Conservation (phyloP, 768 basidiomycete genomes). For the Lactarius psammicola region DNA sequence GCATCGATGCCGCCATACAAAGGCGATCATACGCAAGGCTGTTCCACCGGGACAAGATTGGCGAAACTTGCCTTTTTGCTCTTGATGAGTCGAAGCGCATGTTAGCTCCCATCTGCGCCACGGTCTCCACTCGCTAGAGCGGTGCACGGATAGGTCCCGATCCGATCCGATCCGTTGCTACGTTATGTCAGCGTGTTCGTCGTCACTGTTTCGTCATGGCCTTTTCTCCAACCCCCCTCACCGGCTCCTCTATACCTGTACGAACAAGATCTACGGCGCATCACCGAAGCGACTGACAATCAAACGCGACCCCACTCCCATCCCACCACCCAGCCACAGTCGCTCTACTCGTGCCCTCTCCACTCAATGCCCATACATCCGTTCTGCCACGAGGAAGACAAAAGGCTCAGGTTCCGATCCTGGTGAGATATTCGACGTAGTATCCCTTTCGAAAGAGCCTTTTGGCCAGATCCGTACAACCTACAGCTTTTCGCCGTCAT, state of each 20-base stretch:
- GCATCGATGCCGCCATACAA: too few relatives aligned
- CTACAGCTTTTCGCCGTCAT: slow-evolving; percentile 66
- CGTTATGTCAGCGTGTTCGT: slow-evolving; percentile 11
- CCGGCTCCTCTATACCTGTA: slow-evolving; percentile 41
- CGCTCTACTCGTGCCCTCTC: slow-evolving; percentile 66
- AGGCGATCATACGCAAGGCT: too few relatives aligned
- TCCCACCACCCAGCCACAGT: slow-evolving; percentile 61
- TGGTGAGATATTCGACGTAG: slow-evolving; percentile 51
- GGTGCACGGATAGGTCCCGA: too few relatives aligned
- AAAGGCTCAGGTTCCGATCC: neutral
- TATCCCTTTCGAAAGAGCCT: slow-evolving; percentile 56
- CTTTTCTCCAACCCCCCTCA: neutral
- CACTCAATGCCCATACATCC: slow-evolving; percentile 68
- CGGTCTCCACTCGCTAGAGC: too few relatives aligned
- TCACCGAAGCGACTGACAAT: slow-evolving; percentile 55
- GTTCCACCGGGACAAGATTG: too few relatives aligned
- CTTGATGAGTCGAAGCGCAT: too few relatives aligned
- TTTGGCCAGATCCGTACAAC: slow-evolving; percentile 45
- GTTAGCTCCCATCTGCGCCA: too few relatives aligned
- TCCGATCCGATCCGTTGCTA: neutral
- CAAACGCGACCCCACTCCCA: slow-evolving; percentile 50
- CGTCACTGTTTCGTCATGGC: slow-evolving; percentile 23
- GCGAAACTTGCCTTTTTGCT: too few relatives aligned
- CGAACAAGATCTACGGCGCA: slow-evolving; percentile 50
- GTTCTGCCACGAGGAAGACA: neutral